Conservation (phyloP, 169 alveolate species). For the Cryptosporidium meleagridis region DNA sequence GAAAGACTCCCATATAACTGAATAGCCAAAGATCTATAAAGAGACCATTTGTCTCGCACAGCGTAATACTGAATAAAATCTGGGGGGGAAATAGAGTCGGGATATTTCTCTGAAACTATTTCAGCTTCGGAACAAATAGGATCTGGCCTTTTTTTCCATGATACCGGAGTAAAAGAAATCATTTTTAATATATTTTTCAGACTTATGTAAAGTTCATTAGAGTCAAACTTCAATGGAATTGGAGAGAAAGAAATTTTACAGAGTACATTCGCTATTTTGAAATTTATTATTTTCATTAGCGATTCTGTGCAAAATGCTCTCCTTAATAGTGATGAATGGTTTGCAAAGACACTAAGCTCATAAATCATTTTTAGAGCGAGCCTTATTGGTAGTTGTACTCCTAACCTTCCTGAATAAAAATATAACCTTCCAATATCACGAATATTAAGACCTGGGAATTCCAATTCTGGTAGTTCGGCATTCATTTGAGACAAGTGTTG, state of each 20-base stretch:
- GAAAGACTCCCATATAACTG: conserved; percentile 41
- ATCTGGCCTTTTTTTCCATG: conserved; percentile 37
- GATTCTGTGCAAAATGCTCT: conserved; percentile 44
- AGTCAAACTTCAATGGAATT: not conserved
- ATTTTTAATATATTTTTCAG: not conserved
- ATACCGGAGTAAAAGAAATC: conserved; percentile 8
- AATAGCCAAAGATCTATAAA: conserved; percentile 39
- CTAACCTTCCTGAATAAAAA: conserved; percentile 63
- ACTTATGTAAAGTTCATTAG: not conserved
- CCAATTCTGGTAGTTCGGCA: conserved; percentile 39
- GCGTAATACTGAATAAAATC: conserved; percentile 27
- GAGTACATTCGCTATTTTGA: conserved; percentile 43
- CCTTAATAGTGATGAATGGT: conserved; percentile 32
- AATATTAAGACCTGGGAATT: conserved; percentile 49
- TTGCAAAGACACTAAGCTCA: conserved; percentile 47
- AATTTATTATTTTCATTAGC: conserved; percentile 5
- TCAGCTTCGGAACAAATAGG: conserved; percentile 47
- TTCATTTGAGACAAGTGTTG: conserved; percentile 38
- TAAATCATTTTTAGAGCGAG: conserved; percentile 50
- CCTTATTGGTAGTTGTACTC: conserved; percentile 48
- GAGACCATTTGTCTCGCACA: conserved; percentile 41
- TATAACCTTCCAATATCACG: conserved; percentile 47
- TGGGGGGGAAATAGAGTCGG: conserved; percentile 24
- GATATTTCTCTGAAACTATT: not conserved
- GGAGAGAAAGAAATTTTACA: conserved; percentile 26